Conservation (phyloP, 805 yeast species). For the Wickerhamomyces chambardii region DNA sequence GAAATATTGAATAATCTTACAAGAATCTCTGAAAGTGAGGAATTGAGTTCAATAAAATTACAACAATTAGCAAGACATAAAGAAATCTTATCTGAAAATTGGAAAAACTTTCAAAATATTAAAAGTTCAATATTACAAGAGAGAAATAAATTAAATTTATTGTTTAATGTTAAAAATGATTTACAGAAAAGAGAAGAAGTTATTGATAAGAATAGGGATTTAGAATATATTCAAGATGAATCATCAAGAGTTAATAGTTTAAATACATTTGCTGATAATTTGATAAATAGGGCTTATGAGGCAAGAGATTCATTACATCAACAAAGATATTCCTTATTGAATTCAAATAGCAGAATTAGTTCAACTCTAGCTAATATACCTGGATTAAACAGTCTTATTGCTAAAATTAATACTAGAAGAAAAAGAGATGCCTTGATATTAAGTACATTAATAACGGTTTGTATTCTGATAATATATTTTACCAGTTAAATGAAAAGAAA, state of each 20-base stretch:
- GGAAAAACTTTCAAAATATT: constrained; percentile 52
- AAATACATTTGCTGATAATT: constrained; percentile 66
- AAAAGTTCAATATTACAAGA: constrained; percentile 55
- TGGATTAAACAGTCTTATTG: constrained; percentile 67
- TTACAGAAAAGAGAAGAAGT: constrained; percentile 57
- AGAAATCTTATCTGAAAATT: constrained; percentile 67
- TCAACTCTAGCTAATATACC: constrained; percentile 65
- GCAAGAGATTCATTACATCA: constrained; percentile 78
- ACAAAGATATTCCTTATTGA: constrained; percentile 58
- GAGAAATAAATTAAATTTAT: constrained; percentile 64
- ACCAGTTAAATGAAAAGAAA: constrained; percentile 21
- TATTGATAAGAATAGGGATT: constrained; percentile 31
- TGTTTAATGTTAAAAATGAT: constrained; percentile 72
- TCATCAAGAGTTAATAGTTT: constrained; percentile 63
- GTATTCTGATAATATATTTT: constrained; percentile 63
- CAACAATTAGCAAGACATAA: constrained; percentile 80
- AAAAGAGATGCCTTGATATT: constrained; percentile 83
- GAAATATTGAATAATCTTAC: constrained; percentile 41
- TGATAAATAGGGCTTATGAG: constrained; percentile 78
- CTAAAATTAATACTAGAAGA: constrained; percentile 80
- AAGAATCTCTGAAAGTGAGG: constrained; percentile 46
- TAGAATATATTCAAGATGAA: constrained; percentile 75
- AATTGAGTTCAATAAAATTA: constrained; percentile 54
- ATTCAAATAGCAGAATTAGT: constrained; percentile 55
- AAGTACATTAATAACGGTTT: constrained; percentile 60